These are phyloP conservation scores for Russula abietina DNA, from an alignment of 768 basidiomycete genomes.

Conservation along the genomic window DNA sequence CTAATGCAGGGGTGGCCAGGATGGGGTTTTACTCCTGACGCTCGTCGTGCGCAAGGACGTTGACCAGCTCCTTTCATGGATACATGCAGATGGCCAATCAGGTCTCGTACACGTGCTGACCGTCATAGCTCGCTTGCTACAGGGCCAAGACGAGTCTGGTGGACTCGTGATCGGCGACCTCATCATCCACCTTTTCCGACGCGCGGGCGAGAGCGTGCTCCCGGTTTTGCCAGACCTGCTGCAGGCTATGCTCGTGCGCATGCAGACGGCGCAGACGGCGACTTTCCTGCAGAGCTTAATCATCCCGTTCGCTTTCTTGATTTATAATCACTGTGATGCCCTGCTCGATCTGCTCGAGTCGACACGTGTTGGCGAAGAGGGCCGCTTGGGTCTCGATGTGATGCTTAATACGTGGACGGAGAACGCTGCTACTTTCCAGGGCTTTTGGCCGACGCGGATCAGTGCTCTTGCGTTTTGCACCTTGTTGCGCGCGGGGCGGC, in stretches of 20 bases:
- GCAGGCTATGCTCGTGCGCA: conserved; percentile 73
- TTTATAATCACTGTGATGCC: conserved; percentile 78
- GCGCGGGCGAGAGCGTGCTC: conserved; percentile 70
- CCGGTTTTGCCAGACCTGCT: conserved; percentile 85
- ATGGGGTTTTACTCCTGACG: conserved; percentile 77
- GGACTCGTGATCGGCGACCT: conserved; percentile 92
- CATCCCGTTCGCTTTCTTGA: conserved; percentile 89
- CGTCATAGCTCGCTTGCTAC: conserved; percentile 71
- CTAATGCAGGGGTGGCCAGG: conserved; percentile 33
- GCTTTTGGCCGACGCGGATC: conserved; percentile 87
- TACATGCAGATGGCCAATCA: conserved; percentile 53
- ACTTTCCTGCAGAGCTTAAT: conserved; percentile 91
- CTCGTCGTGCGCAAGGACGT: conserved; percentile 83
- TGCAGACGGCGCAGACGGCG: conserved; percentile 81
- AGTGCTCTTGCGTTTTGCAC: conserved; percentile 78
- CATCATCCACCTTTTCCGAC: conserved; percentile 86
- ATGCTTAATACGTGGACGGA: conserved; percentile 94
- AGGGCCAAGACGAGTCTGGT: conserved; percentile 81
- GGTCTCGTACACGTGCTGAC: conserved; percentile 73
- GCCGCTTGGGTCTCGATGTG: conserved; percentile 69
- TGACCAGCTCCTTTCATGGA: conserved; percentile 74
- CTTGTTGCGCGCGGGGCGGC: conserved; percentile 61
- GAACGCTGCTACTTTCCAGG: conserved; percentile 89
- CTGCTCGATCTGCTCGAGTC: conserved; percentile 73
- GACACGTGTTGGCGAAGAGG: conserved; percentile 43